phyloP scores from a whole-genome alignment of 176 grass and related monocot genomes.

The Avena atlantica region DNA sequence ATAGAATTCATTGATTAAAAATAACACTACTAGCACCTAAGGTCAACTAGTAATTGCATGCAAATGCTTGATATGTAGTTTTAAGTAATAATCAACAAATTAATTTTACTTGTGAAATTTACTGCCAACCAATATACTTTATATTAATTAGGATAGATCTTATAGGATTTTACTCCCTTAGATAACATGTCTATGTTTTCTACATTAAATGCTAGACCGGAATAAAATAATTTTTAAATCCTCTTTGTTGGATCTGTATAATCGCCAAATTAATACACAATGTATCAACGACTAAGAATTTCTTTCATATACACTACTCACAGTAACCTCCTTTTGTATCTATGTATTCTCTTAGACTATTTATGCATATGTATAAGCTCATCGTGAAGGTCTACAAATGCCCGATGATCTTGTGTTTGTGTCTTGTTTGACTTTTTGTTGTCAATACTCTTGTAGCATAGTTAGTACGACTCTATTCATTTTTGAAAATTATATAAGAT shows the following conservation, averaged over 20 bases:
- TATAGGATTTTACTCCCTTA: not conserved
- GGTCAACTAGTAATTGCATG: not conserved
- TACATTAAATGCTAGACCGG: not conserved
- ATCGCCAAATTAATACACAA: not conserved
- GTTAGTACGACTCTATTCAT: not conserved
- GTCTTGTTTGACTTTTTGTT: not conserved
- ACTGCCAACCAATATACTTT: not conserved
- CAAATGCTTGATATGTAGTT: not conserved
- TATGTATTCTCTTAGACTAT: not conserved
- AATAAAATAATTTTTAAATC: not conserved
- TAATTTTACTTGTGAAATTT: not conserved
- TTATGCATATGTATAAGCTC: not conserved
- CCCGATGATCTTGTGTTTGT: not conserved
- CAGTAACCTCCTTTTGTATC: not conserved
- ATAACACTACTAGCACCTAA: not conserved
- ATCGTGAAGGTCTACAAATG: not conserved
- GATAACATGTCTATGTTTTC: not conserved
- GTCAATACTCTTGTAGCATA: not conserved
- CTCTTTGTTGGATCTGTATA: not conserved
- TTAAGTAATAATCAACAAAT: not conserved
- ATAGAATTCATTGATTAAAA: not conserved
- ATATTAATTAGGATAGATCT: not conserved
- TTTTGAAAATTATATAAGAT: not conserved
- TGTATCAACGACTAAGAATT: not conserved
- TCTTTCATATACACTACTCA: not conserved